Percentiles rank a stretch among this genome's conserved stretches.
These are phyloP conservation scores for Ceratobasidium sp. DNA, from an alignment of 1,284 basidiomycete species.

Conservation along the genomic window DNA sequence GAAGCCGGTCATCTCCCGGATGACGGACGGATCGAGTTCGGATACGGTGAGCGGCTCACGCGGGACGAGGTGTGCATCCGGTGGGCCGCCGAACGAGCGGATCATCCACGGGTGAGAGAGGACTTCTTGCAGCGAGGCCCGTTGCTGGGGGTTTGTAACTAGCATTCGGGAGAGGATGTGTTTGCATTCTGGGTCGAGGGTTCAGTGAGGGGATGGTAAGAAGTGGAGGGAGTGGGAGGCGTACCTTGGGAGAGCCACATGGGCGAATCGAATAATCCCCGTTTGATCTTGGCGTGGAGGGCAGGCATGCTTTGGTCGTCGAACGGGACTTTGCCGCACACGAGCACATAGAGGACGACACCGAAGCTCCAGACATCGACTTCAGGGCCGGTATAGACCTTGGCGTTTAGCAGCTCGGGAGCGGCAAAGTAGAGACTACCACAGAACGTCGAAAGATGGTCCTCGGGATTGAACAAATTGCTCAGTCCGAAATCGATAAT, in stretches of 20 bases:
- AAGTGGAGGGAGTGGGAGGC: constrained; percentile 52
- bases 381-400: constrained; percentile 96
- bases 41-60: constrained; percentile 83
- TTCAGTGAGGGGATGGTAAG: not conserved
- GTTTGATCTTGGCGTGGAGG: constrained; percentile 98
- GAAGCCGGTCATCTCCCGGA: constrained; percentile 95
- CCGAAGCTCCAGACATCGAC: constrained; percentile 99
- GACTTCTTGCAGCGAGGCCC: constrained; percentile 89
- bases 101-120: constrained; percentile 94
- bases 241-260: constrained; percentile 93
- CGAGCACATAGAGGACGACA: constrained; percentile 96
- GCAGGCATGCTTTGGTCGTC: constrained; percentile 99
- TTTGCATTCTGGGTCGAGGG: constrained; percentile 83
- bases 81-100: constrained; percentile 85
- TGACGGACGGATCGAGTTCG: constrained; percentile 87
- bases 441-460: constrained; percentile 94
- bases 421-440: constrained; percentile 98
- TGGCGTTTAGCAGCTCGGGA: constrained; percentile 95
- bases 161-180: constrained; percentile 94
- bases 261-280: constrained; percentile 96
- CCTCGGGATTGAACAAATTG: constrained; percentile 90
- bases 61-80: constrained; percentile 86
- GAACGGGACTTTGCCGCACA: constrained; percentile 98
- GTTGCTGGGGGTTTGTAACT: constrained; percentile 89
- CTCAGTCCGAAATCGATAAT: constrained; percentile 99